Conservation (phyloP, 1,284 basidiomycete species). For the Papiliotrema fonsecae region DNA sequence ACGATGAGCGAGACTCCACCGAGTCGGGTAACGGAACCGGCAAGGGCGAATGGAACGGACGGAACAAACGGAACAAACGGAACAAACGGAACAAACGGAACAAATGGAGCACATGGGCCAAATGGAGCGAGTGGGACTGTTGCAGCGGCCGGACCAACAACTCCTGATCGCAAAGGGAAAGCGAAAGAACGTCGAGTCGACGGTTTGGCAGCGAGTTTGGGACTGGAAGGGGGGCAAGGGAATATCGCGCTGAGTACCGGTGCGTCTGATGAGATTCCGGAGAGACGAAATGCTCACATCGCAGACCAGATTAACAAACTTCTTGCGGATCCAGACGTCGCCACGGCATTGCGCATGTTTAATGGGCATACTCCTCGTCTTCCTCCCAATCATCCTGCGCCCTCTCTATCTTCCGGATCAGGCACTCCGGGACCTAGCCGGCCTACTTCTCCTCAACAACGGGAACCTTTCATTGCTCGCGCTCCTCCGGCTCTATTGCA, state of each 20-base stretch:
- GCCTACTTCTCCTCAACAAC: slow-evolving; percentile 7
- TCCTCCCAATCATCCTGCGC: neutral
- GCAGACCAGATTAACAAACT: slow-evolving; percentile 39
- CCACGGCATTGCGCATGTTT: slow-evolving; percentile 33
- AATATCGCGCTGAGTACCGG: slow-evolving; percentile 28
- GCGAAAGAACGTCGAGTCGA: slow-evolving; percentile 12
- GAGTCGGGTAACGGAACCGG: neutral
- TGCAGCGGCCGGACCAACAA: too few species aligned
- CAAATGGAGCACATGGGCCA: too few species aligned
- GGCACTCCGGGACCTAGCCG: neutral
- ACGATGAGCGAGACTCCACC: too few species aligned
- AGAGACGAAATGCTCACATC: neutral
- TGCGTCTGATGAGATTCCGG: slow-evolving; percentile 5
- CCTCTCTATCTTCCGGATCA: slow-evolving; percentile 6
- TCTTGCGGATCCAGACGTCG: slow-evolving; percentile 34
- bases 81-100: too few species aligned
- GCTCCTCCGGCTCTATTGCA: slow-evolving; percentile 9
- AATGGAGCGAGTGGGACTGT: too few species aligned
- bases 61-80: too few species aligned
- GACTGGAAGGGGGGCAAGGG: slow-evolving; percentile 15
- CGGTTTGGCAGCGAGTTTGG: slow-evolving; percentile 31
- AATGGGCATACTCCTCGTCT: slow-evolving; percentile 6
- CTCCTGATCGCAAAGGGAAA: slow-evolving; percentile 19
- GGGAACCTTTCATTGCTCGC: slow-evolving; percentile 4
- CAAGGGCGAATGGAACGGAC: neutral